A percentile compares a stretch with the other conserved stretches of the same genome.
Evolutionary conservation across 192 early-diverging fungal genomes (phyloP).

Genomic region (Funneliformis geosporum): DNA sequence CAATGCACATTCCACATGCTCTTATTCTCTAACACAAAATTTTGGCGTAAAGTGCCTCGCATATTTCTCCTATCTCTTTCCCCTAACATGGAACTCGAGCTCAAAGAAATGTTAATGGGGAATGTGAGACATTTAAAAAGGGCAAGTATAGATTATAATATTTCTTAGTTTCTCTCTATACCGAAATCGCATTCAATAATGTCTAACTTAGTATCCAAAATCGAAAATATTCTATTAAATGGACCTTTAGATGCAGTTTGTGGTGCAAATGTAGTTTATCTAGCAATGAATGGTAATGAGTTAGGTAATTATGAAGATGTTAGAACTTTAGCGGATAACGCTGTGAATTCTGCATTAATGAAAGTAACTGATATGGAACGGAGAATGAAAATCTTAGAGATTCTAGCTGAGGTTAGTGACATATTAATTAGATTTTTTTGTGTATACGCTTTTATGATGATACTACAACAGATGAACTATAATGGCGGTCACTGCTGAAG

Average conservation of each 20-base stretch:
- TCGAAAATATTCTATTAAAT: slow-evolving; percentile 1
- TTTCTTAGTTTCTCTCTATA: too few species aligned
- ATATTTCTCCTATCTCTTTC: too few species aligned
- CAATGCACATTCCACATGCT: too few species aligned
- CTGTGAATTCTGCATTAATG: neutral
- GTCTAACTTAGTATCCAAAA: slow-evolving; percentile 3
- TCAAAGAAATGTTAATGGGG: too few species aligned
- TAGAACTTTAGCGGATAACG: slow-evolving; percentile 11
- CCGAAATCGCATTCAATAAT: slow-evolving; percentile 23
- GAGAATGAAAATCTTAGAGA: slow-evolving; percentile 3
- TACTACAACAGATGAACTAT: too few species aligned
- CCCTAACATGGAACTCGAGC: too few species aligned
- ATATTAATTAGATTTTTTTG: too few species aligned
- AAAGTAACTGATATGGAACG: slow-evolving; percentile 16
- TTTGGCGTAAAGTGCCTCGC: too few species aligned
- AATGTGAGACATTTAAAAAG: too few species aligned
- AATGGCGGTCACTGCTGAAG: slow-evolving; percentile 15
- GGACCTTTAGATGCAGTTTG: slow-evolving; percentile 22
- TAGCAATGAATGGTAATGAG: slow-evolving; percentile 5
- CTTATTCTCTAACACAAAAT: too few species aligned
- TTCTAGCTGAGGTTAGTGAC: slow-evolving; percentile 11
- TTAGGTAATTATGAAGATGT: slow-evolving; percentile 1
- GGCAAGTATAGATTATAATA: too few species aligned
- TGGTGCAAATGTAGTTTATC: slow-evolving; percentile 14
- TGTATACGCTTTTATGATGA: too few species aligned